Base-by-base conservation (phyloP, 208 protist genomes). In the Crithidia thermophila region DNA sequence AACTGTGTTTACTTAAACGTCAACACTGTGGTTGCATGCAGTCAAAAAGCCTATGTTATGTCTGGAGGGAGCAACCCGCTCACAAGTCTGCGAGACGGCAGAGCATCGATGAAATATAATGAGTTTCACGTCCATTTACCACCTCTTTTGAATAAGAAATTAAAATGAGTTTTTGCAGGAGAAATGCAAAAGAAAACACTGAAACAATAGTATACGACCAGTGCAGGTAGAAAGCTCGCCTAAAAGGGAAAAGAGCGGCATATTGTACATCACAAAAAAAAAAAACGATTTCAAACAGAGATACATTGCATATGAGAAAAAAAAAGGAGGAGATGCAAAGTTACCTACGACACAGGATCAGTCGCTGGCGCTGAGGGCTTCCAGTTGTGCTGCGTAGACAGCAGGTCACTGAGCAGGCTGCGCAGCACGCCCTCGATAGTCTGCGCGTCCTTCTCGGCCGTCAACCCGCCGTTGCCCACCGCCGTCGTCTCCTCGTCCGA, bases 401-500 rank as follows among this genome's bases (percentile, higher is more conserved):
- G 65, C 23, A 94, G 40, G 51, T 92, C 82, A n/a, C 75, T 83
- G 46, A 94, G 60, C 23, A 94, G 50, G 28, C 57, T 73, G 33
- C 77, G 81, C 36, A 94, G 55, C 27, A 94, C 85, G 0, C 68
- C 64, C 57, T 93, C 87, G 47, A 93, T 76, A 6, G 83, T 88
- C 33, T 85, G 65, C 31, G 46, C 64, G 16, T 72, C 34, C 2
- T 39, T 5, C 30, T 71, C 62, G 34, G 65, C 51, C 4, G 43
- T n/a, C 3, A 68, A 28, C 16, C 39, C 56, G 3, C 52, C 59
- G 18, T 57, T 53, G 23, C 45, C 11, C 10, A 30, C 57, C n/a
- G 30, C n/a, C 7, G 47, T 49, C 16, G 33, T 34, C 42, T 70
- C 50, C 30, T 52, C 49, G 18, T 75, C 64, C n/a, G 16, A 11